Evolutionary conservation across 139 green algal genomes (phyloP), one percentile per base, ranked within the genome.

Genomic region (Yamagishiella unicocca): DNA sequence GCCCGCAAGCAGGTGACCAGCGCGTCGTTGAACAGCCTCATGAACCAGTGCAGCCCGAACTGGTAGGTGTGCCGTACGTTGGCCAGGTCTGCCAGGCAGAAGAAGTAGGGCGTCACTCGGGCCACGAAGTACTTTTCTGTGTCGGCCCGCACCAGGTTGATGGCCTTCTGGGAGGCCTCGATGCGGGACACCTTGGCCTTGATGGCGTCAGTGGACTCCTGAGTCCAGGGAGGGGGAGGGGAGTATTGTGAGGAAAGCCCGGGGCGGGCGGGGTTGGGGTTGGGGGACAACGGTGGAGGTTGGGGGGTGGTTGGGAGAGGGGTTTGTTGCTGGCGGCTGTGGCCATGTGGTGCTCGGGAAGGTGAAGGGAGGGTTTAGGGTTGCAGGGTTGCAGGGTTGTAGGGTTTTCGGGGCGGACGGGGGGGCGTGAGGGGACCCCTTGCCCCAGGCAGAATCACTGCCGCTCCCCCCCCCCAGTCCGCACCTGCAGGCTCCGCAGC

Each of bases 31-130:
- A 92, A 92, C 12, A 92, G 89, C 21, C 45, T 58, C 61, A 80
- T 76, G 84, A 92, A 92, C 89, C 89, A 92, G n/a, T 72, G 46
- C 33, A 92, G 84, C 31, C 67, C 68, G 84, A 92, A 92, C 80
- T 92, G 89, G 84, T 92, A 92, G n/a, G 83, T 82, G 61, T 92
- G 84, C 2, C 84, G 79, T 37, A 92, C 80, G 35, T 74, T 72
- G 50, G 84, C 53, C 45, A 92, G 70, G 62, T 92, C 89, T 22
- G 67, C 61, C 24, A 92, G 84, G 31, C 83, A 68, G 62, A 92
- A 92, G 84, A 92, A 92, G 62, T 90, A 87, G 25, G 79, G 70
- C 33, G 70, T 72, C 50, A 92, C 89, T 29, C 81, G 79, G 0
- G 84, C 82, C 37, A 90, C 89, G 33, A 92, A 87, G 61, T 88